Conservation (phyloP, 2,329 filamentous ascomycete genomes). For the Cytospora piceae region DNA sequence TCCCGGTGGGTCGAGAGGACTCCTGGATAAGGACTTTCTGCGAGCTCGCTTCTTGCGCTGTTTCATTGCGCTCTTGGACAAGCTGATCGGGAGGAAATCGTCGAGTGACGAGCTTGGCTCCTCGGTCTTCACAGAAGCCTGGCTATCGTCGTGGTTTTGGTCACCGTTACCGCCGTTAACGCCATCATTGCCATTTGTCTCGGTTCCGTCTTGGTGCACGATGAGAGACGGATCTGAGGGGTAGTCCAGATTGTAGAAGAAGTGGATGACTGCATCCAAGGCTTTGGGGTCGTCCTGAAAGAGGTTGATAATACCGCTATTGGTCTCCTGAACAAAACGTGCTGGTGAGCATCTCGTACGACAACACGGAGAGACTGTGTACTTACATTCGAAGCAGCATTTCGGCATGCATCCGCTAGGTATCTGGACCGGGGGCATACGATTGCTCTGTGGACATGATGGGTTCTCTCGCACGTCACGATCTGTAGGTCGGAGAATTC, state of each 20-base stretch:
- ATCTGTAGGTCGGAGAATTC: constrained; percentile 16
- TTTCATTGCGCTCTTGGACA: constrained; percentile 4
- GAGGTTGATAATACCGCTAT: constrained; percentile 15
- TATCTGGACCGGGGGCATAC: constrained; percentile 17
- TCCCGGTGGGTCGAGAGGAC: not conserved
- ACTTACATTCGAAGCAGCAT: constrained; percentile 1
- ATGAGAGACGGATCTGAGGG: constrained; percentile 15
- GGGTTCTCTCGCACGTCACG: not conserved
- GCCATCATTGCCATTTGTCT: not conserved
- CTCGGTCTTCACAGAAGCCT: not conserved
- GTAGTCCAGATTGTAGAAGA: constrained; percentile 33
- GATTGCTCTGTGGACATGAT: constrained; percentile 14
- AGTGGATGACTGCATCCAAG: constrained; percentile 30
- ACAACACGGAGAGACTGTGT: too few relatives aligned
- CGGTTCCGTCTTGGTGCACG: not conserved
- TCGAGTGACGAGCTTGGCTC: constrained; percentile 6
- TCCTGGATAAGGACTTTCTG: not conserved
- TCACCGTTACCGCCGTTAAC: not conserved
- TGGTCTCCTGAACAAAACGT: constrained; percentile 3
- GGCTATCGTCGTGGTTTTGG: not conserved
- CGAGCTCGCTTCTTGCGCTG: not conserved
- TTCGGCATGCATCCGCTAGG: constrained; percentile 3
- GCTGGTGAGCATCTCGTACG: not conserved
- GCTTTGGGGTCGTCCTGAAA: constrained; percentile 30
- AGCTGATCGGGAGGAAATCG: not conserved